Evolutionary conservation across 75 land plant genomes (phyloP), one percentile per base, ranked within the genome.

Genomic region (Cunninghamia lanceolata): DNA sequence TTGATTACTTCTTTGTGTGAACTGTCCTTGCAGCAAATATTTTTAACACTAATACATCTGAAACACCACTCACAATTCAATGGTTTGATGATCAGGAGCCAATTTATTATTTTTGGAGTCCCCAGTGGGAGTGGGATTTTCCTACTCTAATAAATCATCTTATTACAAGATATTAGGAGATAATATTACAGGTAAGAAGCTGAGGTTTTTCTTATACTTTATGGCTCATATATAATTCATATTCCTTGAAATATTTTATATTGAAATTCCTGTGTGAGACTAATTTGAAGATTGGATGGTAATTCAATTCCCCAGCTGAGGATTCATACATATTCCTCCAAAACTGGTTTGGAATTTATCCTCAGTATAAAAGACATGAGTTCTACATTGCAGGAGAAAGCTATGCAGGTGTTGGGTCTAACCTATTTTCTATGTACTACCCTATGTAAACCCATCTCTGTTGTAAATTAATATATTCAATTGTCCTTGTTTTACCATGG

Each of bases 331-430:
- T 50, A 1, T 50, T 50, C 53, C 53, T 50, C 53, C 53, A 50
- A 50, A 50, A 50, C 53, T 50, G 53, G 53, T 50, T 50, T 50
- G 1, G 0, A 14, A 50, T 50, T 14, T 50, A 50, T 16, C 53
- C 53, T 16, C 16, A 50, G 82, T 96, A 89, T 80, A 93, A 90
- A 83, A 19, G 82, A 28, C 88, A 92, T 53, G 98, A 95, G n/a
- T 95, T 96, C 87, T 96, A 90, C 90, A 90, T 96, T 19, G 83
- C 95, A 15, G 98, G 98, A 85, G 98, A 96, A 89, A 96, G 98
- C 85, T 96, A 96, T 87, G 96, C 94, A 88, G 98, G 98, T 95
- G 54, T 66, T 15, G 53, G 15, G 53, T 50, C 53, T 50, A 50
- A 11, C 3, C 14, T 50, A 50, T 50, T 50, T 50, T 50, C 15